Base-by-base conservation (phyloP, 2,329 filamentous ascomycete genomes). In the Ophiostoma perfectum region DNA sequence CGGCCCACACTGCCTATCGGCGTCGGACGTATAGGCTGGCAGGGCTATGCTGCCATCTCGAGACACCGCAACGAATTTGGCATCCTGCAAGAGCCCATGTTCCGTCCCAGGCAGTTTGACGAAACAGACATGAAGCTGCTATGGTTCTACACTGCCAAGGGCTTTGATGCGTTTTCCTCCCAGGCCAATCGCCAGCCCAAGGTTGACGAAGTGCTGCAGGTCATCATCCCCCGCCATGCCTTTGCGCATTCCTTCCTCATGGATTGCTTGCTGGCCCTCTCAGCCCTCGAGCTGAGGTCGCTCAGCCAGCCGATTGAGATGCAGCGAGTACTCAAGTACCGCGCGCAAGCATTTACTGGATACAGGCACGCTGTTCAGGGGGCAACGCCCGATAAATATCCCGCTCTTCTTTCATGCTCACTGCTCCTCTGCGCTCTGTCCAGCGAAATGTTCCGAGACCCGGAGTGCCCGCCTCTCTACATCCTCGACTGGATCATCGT, bases 91-190 rank as follows among this genome's bases (percentile, higher is more conserved):
- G 78, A 81, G 69, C 80, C 79, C 9, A 68, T 78, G 9, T 79
- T 78, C 69, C 72, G 74, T 9, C 76, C 80, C 1, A 69, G 70
- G 0, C 74, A 74, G 12, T 74, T 78, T 66, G 75, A 79, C 55
- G 76, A 78, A 44, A 71, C 76, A 39, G 83, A 86, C 70, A 83
- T 86, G 81, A 81, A 80, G 71, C 78, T 86, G 55, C 73, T 86
- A 6, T 86, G 83, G 83, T 84, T 84, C 72, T 86, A 84, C 72
- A 82, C 81, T 12, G 78, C 77, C 8, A 74, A 79, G 44, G 83
- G 82, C 8, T 82, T 77, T 71, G 70, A 75, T 2, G 81, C 81
- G 14, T 84, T 86, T 73, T 78, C 81, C 14, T 75, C 81, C 41
- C 75, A 11, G 83, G 82, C 27, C 49, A 55, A 9, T 18, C 49